Evolutionary conservation across 192 early-diverging fungal species (phyloP).

Genomic region (Gorgonomyces haynaldii): DNA sequence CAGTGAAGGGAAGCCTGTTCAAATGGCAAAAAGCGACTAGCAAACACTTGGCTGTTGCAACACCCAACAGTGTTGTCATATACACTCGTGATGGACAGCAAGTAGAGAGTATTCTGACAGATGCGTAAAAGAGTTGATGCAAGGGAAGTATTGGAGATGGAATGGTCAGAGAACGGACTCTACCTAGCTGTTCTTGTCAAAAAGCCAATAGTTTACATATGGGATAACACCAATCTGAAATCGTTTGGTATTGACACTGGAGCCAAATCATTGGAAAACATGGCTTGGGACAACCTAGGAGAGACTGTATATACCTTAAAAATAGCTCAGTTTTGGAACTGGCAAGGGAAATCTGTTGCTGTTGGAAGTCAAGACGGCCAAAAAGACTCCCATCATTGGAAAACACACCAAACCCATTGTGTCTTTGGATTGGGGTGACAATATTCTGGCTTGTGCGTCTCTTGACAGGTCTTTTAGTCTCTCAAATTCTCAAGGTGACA

Average conservation of each 20-base stretch:
- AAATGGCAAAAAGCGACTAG: neutral
- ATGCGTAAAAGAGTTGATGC: neutral
- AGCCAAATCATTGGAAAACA: conserved; percentile 22
- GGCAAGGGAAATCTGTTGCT: conserved; percentile 38
- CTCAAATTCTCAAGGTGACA: conserved; percentile 37
- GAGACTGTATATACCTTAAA: conserved; percentile 20
- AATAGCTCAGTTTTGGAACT: conserved; percentile 31
- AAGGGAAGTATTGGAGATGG: neutral
- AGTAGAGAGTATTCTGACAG: neutral
- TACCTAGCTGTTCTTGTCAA: neutral
- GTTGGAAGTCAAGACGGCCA: conserved; percentile 19
- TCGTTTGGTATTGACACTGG: conserved; percentile 17
- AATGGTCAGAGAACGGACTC: neutral
- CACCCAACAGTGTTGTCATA: neutral
- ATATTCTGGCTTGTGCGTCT: conserved; percentile 32
- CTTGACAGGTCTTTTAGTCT: conserved; percentile 35
- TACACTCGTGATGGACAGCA: neutral
- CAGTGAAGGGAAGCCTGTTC: neutral
- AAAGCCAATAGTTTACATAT: too few species aligned
- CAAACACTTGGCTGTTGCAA: neutral
- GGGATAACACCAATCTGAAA: too few species aligned
- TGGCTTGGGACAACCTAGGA: conserved; percentile 25
- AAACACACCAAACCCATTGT: conserved; percentile 41
- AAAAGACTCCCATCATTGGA: conserved; percentile 37
- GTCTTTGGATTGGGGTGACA: conserved; percentile 24